Evolutionary conservation across 768 basidiomycete genomes (phyloP).

Genomic region (Rhodotorula sphaerocarpa): DNA sequence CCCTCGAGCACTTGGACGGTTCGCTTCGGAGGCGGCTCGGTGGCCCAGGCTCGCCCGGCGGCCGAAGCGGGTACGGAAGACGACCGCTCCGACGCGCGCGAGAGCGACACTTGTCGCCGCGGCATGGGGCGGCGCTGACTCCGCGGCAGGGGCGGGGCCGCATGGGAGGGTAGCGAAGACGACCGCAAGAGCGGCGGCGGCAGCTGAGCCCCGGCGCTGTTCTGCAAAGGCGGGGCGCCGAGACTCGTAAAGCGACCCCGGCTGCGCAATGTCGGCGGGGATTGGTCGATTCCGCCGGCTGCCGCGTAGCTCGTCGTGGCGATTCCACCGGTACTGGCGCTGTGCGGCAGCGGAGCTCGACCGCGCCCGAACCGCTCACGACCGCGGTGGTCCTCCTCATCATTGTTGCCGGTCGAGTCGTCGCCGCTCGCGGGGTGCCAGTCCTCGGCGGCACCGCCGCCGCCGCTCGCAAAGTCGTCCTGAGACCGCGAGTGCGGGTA

Average conservation of each 20-base stretch:
- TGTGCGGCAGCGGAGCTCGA: neutral
- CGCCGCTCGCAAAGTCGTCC: slow-evolving; percentile 3
- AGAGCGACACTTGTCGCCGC: slow-evolving; percentile 1
- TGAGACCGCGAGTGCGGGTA: neutral
- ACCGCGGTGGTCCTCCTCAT: slow-evolving; percentile 21
- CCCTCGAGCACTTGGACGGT: slow-evolving; percentile 55
- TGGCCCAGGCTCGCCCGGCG: neutral
- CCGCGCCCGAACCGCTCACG: slow-evolving; percentile 13
- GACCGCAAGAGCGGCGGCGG: neutral
- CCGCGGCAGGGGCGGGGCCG: neutral
- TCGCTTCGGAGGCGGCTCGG: slow-evolving; percentile 22
- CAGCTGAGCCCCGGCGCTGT: slow-evolving; percentile 52
- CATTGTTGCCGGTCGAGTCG: neutral
- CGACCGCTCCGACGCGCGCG: slow-evolving; percentile 21
- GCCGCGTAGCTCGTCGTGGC: neutral
- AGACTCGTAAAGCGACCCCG: neutral
- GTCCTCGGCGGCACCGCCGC: neutral
- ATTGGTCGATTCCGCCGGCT: neutral
- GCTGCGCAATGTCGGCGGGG: neutral
- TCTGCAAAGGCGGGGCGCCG: too few relatives aligned
- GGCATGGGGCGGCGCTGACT: slow-evolving; percentile 1
- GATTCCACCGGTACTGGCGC: neutral
- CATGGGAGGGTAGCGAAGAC: neutral
- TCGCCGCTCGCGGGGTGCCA: slow-evolving; percentile 1
- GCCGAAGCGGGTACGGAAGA: slow-evolving; percentile 25